Conservation (phyloP, 331 rosid genomes). For the Pyrus hybrid region DNA sequence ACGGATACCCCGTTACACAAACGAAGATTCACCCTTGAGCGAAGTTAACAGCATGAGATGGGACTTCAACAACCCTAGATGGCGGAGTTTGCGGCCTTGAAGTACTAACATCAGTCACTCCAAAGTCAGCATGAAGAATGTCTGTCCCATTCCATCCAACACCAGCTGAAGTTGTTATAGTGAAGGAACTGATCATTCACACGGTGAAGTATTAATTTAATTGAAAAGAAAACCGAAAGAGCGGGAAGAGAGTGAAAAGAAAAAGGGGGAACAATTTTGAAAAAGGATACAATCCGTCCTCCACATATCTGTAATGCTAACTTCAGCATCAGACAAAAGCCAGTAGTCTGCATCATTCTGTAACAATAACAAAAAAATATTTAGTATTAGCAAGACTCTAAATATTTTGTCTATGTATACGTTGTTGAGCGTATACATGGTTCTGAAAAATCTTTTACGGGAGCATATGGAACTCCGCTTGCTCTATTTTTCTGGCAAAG, state of each 20-base stretch:
- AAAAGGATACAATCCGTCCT: conserved; percentile 80
- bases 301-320: conserved; percentile 98
- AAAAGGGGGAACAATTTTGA: neutral
- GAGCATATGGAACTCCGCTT: neutral
- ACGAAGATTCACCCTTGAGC: conserved; percentile 38
- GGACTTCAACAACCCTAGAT: conserved; percentile 39
- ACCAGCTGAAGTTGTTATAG: conserved; percentile 44
- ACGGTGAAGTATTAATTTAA: neutral
- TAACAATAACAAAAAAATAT: conserved; percentile 12
- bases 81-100: conserved; percentile 36
- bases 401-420: neutral
- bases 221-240: neutral
- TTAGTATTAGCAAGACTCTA: neutral
- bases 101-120: conserved; percentile 30
- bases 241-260: conserved; percentile 1
- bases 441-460: neutral
- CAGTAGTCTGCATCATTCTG: conserved; percentile 99
- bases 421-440: neutral
- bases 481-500: neutral
- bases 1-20: neutral
- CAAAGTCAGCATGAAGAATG: conserved; percentile 66
- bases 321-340: conserved; percentile 93
- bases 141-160: conserved; percentile 72
- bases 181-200: conserved; percentile 29
- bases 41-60: conserved; percentile 39